Conservation (phyloP, 2,329 filamentous ascomycete species). For the Coleophoma crateriformis region DNA sequence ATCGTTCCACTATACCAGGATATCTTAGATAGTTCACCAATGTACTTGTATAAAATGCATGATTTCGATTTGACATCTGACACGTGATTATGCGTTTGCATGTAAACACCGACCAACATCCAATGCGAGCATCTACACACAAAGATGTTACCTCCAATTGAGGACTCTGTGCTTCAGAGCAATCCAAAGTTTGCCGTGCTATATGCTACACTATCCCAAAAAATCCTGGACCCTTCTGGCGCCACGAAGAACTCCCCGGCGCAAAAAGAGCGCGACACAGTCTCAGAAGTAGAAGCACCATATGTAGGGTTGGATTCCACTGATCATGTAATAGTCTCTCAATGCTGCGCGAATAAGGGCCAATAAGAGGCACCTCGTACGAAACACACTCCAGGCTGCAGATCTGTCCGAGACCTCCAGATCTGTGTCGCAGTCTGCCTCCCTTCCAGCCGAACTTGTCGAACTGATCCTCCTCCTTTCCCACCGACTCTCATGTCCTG, state of each 20-base stretch:
- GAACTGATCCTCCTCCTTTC: slow-evolving; percentile 52
- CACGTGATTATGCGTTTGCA: neutral
- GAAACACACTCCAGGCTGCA: slow-evolving; percentile 42
- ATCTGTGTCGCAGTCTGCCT: slow-evolving; percentile 9
- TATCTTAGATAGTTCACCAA: neutral
- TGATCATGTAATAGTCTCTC: slow-evolving; percentile 37
- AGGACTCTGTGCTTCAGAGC: slow-evolving; percentile 44
- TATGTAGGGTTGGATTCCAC: neutral
- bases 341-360: slow-evolving; percentile 39
- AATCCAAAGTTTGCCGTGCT: slow-evolving; percentile 58
- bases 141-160: slow-evolving; percentile 53
- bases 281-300: slow-evolving; percentile 37
- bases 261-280: slow-evolving; percentile 42
- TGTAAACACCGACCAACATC: neutral
- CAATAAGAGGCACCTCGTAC: slow-evolving; percentile 46
- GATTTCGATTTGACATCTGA: neutral
- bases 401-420: slow-evolving; percentile 25
- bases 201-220: slow-evolving; percentile 47
- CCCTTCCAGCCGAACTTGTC: slow-evolving; percentile 38
- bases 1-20: too few species aligned
- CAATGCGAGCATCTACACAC: neutral
- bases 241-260: slow-evolving; percentile 48
- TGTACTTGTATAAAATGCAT: neutral
- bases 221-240: slow-evolving; percentile 50
- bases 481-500: slow-evolving; percentile 29